A percentile compares a stretch with the other conserved stretches of the same genome.
phyloP scores from a whole-genome alignment of 1,284 basidiomycete species.

The Melampsora americana region DNA sequence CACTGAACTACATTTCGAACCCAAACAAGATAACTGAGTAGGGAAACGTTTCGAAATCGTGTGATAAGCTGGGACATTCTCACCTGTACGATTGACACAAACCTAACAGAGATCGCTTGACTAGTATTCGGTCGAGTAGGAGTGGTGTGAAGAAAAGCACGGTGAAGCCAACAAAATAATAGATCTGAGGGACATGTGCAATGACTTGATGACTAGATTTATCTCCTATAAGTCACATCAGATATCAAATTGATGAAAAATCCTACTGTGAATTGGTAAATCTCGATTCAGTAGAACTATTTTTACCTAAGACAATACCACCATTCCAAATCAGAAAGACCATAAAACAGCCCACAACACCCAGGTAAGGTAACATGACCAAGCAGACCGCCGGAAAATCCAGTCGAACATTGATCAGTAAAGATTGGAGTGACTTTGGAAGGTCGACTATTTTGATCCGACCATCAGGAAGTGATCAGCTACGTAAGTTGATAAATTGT shows the following conservation, averaged over 20 bases:
- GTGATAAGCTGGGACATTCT: slow-evolving; percentile 45
- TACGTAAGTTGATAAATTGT: background rate
- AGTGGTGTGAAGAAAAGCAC: slow-evolving; percentile 73
- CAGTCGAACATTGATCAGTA: slow-evolving; percentile 7
- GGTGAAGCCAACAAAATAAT: slow-evolving; percentile 77
- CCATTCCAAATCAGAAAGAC: slow-evolving; percentile 80
- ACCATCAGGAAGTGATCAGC: background rate
- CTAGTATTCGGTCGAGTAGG: slow-evolving; percentile 61
- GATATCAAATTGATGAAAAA: background rate
- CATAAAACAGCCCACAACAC: slow-evolving; percentile 59
- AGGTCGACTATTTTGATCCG: slow-evolving; percentile 20
- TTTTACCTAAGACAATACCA: slow-evolving; percentile 79
- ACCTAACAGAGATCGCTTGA: slow-evolving; percentile 59
- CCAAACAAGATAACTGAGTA: background rate
- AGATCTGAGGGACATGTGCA: slow-evolving; percentile 78
- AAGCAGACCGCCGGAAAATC: slow-evolving; percentile 50
- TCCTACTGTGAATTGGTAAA: background rate
- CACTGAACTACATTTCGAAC: slow-evolving; percentile 59
- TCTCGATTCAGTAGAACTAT: slow-evolving; percentile 11
- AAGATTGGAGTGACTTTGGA: slow-evolving; percentile 21
- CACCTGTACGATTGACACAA: slow-evolving; percentile 69
- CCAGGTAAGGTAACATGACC: slow-evolving; percentile 58
- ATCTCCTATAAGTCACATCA: slow-evolving; percentile 65
- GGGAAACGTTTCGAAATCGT: background rate
- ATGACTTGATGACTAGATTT: slow-evolving; percentile 81